Conservation (phyloP, 2,329 filamentous ascomycete species). For the Fusarium protoensiforme region DNA sequence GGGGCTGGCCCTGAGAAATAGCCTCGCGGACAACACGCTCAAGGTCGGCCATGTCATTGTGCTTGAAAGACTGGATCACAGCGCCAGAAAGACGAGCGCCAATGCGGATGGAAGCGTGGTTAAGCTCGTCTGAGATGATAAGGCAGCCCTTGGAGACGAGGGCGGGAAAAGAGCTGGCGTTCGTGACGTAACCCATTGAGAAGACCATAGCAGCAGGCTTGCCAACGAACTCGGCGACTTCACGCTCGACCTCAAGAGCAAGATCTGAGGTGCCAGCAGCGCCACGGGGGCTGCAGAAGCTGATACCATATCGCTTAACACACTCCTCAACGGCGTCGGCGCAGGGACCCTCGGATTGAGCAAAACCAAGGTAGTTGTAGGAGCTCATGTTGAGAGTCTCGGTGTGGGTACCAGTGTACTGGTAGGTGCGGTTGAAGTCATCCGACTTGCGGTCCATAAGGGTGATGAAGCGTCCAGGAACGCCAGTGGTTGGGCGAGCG, state of each 20-base stretch:
- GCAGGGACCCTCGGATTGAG: slow-evolving; percentile 96
- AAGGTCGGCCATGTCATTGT: slow-evolving; percentile 93
- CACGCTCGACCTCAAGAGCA: slow-evolving; percentile 86
- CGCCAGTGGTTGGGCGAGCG: slow-evolving; percentile 89
- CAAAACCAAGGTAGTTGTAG: slow-evolving; percentile 99
- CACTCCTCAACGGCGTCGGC: slow-evolving; percentile 91
- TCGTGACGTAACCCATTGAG: slow-evolving; percentile 99
- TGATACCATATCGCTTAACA: slow-evolving; percentile 87
- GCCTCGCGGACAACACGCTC: slow-evolving; percentile 88
- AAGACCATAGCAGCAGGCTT: slow-evolving; percentile 97
- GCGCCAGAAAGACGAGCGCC: slow-evolving; percentile 94
- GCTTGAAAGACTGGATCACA: slow-evolving; percentile 95
- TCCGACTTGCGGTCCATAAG: slow-evolving; percentile 90
- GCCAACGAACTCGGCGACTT: slow-evolving; percentile 91
- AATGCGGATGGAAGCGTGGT: slow-evolving; percentile 97
- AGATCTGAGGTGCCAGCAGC: slow-evolving; percentile 91
- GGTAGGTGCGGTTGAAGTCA: slow-evolving; percentile 92
- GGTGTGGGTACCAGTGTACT: slow-evolving; percentile 88
- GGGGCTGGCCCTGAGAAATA: slow-evolving; percentile 95
- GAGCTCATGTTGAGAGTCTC: slow-evolving; percentile 99
- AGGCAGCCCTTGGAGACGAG: slow-evolving; percentile 93
- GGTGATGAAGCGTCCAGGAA: slow-evolving; percentile 93
- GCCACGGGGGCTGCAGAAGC: slow-evolving; percentile 81
- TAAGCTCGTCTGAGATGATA: slow-evolving; percentile 96
- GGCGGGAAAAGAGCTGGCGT: slow-evolving; percentile 91